A percentile compares a stretch with the other conserved stretches of the same genome.
Evolutionary conservation across 106 monocot genomes (phyloP).

Genomic region (Agapanthus africanus): DNA sequence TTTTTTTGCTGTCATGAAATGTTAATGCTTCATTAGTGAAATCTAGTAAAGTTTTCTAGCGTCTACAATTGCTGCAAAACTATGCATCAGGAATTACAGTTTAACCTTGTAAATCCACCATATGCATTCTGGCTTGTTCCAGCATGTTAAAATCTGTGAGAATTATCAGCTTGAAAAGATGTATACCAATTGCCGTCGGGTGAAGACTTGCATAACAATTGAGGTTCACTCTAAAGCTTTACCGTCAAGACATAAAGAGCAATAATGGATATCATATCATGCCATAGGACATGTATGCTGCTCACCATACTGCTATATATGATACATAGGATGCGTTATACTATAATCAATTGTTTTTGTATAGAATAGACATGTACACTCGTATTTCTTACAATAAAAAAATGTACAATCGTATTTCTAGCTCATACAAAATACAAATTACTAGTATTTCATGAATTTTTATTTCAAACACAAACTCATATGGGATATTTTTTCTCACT

Average conservation of each 20-base stretch:
- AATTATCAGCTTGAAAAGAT: not conserved
- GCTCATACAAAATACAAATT: not conserved
- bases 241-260: not conserved
- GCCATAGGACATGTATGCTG: no score
- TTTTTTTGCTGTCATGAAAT: no score
- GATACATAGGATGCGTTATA: not conserved
- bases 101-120: not conserved
- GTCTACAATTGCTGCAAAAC: not conserved
- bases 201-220: no score
- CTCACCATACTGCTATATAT: no score
- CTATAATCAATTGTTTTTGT: not conserved
- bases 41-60: not conserved
- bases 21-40: not conserved
- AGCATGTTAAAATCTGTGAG: not conserved
- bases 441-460: not conserved
- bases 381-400: not conserved
- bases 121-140: not conserved
- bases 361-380: not conserved
- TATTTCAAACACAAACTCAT: not conserved
- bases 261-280: not conserved
- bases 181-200: not conserved
- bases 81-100: not conserved
- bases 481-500: not conserved
- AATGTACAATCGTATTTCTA: not conserved
- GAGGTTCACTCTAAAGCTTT: no score